phyloP scores from a whole-genome alignment of 2,329 filamentous ascomycete genomes.

The Atkinsonella hypoxylon region DNA sequence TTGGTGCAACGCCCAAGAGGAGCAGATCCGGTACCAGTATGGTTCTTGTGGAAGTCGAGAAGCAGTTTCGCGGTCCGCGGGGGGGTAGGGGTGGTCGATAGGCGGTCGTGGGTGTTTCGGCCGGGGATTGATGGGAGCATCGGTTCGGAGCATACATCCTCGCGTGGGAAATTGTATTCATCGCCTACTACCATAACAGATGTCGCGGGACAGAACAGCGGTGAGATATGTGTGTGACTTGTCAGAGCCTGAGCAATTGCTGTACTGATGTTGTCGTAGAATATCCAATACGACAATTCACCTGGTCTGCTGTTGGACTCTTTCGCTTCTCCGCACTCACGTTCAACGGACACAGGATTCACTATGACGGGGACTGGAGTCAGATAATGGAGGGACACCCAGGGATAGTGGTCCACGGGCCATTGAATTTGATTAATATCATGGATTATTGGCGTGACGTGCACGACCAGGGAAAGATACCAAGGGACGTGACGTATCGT shows the following conservation, averaged over 20 bases:
- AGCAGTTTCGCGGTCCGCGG: constrained; percentile 39
- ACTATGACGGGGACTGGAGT: constrained; percentile 61
- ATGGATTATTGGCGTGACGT: constrained; percentile 55
- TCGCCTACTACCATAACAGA: constrained; percentile 18
- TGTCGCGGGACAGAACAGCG: constrained; percentile 3
- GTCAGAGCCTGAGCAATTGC: not conserved
- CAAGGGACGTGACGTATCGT: constrained; percentile 45
- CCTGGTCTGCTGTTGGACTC: constrained; percentile 39
- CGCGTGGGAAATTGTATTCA: constrained; percentile 8
- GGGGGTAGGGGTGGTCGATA: constrained; percentile 44
- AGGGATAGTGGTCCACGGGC: constrained; percentile 66
- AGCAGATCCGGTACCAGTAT: constrained; percentile 45
- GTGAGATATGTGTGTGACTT: constrained; percentile 8
- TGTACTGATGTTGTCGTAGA: not conserved
- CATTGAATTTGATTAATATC: constrained; percentile 62
- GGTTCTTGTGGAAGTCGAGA: constrained; percentile 53
- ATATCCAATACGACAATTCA: constrained; percentile 18
- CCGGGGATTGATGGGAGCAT: constrained; percentile 18
- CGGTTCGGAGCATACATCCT: constrained; percentile 10
- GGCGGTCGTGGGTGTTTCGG: constrained; percentile 38
- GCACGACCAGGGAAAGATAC: constrained; percentile 17
- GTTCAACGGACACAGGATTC: constrained; percentile 78
- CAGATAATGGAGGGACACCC: constrained; percentile 55
- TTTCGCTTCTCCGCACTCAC: constrained; percentile 79
- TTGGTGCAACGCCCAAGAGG: constrained; percentile 41